Evolutionary conservation across 192 early-diverging fungal species (phyloP), one percentile per base, ranked within the genome.

Genomic region (Thamnidium elegans): DNA sequence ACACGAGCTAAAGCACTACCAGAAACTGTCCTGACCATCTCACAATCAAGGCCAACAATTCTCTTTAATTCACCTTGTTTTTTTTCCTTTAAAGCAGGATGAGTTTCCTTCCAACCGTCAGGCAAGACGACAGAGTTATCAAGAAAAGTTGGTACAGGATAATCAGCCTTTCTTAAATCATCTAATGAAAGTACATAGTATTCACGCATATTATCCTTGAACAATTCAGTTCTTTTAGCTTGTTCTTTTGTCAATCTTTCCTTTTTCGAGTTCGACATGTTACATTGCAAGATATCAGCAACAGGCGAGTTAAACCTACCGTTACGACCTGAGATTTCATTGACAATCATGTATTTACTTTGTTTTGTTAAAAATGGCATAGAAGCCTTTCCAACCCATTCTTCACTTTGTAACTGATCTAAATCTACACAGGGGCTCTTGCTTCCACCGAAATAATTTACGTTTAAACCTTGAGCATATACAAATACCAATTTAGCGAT

Each of bases 41-140:
- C 84, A 78, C 84, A 86, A 78, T 86, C 84, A 30, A 86, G 67
- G 43, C 80, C 81, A 21, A 84, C 58, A 64, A 85, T 54, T 5
- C 34, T 65, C 46, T 80, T 79, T 15, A 58, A 32, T 36, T 42
- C 23, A 30, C 3, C 23, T 15, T 58, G 32, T 17, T 30, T 20
- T 23, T 1, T 31, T 13, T 39, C 36, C 9, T 65, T n/a, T 21
- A 32, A 14, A 4, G 51, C 31, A 0, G 65, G 19, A 21, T 59
- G 59, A 1, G 83, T 85, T 44, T 80, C 77, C 34, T 71, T 70
- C 83, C 83, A 85, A 4, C 66, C 83, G 0, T 70, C 43, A 14
- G 26, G 54, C 15, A 82, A 45, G 3, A 60, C 46, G 2, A 52
- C 50, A 7, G 63, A 59, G 0, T 58, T 15, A 20, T 78, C 61